Percentiles rank a stretch among this genome's conserved stretches.
Conservation (phyloP, 495 filamentous ascomycete genomes). For the Antarctomyces pellizariae region DNA sequence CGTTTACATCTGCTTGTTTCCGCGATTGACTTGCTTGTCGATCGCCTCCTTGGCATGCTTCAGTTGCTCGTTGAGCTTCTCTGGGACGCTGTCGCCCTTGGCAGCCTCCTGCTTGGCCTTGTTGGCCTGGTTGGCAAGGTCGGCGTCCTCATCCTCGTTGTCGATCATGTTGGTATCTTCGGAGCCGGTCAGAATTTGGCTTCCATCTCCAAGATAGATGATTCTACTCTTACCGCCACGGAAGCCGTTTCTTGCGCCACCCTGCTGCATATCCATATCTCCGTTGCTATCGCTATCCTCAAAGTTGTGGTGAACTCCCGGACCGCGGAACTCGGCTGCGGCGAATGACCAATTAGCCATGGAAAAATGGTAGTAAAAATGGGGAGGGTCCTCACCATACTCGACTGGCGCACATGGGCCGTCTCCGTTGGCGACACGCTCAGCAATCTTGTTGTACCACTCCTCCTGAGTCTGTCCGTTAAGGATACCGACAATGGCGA, state of each 20-base stretch:
- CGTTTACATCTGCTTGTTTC: no score
- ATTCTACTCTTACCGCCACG: conserved; percentile 54
- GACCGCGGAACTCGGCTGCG: conserved; percentile 88
- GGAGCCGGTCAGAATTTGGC: conserved; percentile 63
- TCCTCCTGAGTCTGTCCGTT: conserved; percentile 82
- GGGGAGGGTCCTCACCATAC: conserved; percentile 59
- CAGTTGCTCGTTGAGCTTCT: no score
- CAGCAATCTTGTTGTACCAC: conserved; percentile 91
- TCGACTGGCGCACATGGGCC: conserved; percentile 96
- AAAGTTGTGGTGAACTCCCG: conserved; percentile 69
- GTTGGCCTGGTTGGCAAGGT: conserved; percentile 30
- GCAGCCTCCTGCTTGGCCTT: no score
- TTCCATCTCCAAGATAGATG: conserved; percentile 86
- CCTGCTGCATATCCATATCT: conserved; percentile 54
- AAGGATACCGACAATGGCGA: conserved; percentile 74
- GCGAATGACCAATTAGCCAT: conserved; percentile 13
- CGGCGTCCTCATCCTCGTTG: conserved; percentile 65
- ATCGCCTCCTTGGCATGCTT: no score
- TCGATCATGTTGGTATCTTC: conserved; percentile 87
- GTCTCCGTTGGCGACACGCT: conserved; percentile 86
- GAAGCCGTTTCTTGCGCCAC: conserved; percentile 26
- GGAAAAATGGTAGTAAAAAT: conserved; percentile 5
- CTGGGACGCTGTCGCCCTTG: no score
- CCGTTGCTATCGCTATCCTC: conserved; percentile 86
- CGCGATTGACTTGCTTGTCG: no score